phyloP scores from a whole-genome alignment of 805 yeast genomes.

The Wickerhamomyces bovis region DNA sequence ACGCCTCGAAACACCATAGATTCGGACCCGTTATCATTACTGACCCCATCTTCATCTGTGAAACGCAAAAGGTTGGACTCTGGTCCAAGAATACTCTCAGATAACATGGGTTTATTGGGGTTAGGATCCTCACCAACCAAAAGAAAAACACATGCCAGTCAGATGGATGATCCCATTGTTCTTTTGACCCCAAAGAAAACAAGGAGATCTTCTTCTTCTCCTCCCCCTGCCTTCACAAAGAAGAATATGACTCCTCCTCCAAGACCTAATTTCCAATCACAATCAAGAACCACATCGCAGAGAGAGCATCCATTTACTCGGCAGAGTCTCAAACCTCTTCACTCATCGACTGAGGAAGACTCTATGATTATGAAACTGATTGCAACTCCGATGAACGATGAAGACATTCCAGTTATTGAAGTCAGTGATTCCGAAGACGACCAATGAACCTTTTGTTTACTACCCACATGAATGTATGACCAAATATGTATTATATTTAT shows the following conservation, averaged over 20 bases:
- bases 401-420: neutral
- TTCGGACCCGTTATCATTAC: neutral
- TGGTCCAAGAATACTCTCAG: no score
- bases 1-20: neutral
- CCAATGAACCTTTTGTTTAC: no score
- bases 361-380: no score
- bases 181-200: neutral
- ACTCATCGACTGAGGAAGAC: no score
- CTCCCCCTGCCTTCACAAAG: neutral
- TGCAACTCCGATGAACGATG: neutral
- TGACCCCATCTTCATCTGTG: neutral
- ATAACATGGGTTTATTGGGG: no score
- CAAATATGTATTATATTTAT: neutral
- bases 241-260: neutral
- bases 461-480: neutral
- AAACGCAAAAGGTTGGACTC: neutral
- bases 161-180: neutral
- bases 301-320: no score
- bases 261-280: neutral
- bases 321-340: no score
- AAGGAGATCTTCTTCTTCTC: neutral
- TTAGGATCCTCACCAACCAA: neutral
- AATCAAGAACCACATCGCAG: no score
- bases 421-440: neutral
- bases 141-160: neutral